Evolutionary conservation across 2,329 filamentous ascomycete genomes (phyloP), one percentile per base, ranked within the genome.

Genomic region (Neopestalotiopsis sp.): DNA sequence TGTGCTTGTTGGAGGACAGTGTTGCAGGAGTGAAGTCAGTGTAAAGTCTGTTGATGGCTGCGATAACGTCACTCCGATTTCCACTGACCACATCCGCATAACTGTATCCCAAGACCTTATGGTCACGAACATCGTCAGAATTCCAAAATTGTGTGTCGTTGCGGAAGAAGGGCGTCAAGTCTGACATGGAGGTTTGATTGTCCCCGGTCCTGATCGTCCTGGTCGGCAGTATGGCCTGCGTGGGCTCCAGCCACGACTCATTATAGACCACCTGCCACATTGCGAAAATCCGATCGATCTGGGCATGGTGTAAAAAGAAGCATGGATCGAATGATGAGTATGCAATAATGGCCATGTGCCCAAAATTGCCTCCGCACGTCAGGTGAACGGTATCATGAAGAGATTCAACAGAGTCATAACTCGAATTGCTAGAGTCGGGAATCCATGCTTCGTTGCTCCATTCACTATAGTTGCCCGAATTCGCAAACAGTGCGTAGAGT

Each of bases 301-400:
- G 94, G 71, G 85, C 83, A 74, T 95, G 93, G 74, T 95, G 92
- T 9, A 95, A 81, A 80, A 91, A 93, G 79, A 95, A 95, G 13
- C 93, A 82, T 0, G 93, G 93, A 76, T 97, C 94, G 76, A 94
- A 97, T 0, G 91, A 88, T 1, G 93, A 92, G 73, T 92, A 91
- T 20, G 90, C 88, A 40, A 90, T 89, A 78, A 88, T 92, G 57
- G 87, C 88, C 88, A 92, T 92, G 74, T 94, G 91, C 2, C 78
- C 78, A 70, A 74, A 78, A 1, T 92, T 91, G 45, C 85, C 85
- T 69, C 81, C 78, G 66, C 86, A 81, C 80, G 83, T 83, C 40
- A 86, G 86, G 72, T 92, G 90, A 53, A 92, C 83, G 12, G 85
- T 84, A 75, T 92, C 89, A 73, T 92, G 90, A 4, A 92, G 79